Evolutionary conservation across 108 stramenopile species (phyloP), one percentile per base, ranked within the genome.

Genomic region (Fistulifera pelliculosa): DNA sequence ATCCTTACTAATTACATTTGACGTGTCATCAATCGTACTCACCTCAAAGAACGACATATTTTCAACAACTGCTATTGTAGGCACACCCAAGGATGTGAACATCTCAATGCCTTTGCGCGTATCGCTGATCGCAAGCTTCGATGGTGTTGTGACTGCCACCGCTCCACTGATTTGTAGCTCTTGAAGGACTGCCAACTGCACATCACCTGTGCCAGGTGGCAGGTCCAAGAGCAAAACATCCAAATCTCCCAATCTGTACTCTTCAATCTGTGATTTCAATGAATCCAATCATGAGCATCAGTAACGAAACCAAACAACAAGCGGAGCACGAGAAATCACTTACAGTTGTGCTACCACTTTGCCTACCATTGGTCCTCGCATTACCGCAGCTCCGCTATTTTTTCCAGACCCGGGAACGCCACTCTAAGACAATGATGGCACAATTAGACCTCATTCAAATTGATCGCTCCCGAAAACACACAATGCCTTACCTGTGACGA

Each of bases 181-280:
- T 76, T 99, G 98, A 25, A 93, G 93, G 13, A 98, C 80, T 43
- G 93, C 94, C 41, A 99, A 71, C 62, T 96, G 95, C 0, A 99
- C 94, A 69, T 99, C 99, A 0, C 99, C 99, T 3, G 98, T 99
- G 2, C 99, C 99, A 4, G 93, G 99, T 6, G 99, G 99, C 70
- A 99, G 61, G 65, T 99, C 99, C 14, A 99, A 65, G 3, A 99
- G 66, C 12, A 99, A 74, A 3, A 96, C 86, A 69, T 99, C 99
- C 38, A 99, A 69, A 27, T 94, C 79, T 18, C 99, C 98, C 99
- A 99, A 59, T 96, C 96, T 12, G 99, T 99, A 21, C 87, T 85
- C 50, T 89, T 80, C 19, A 96, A 54, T 41, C 66, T 68, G 5
- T 14, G 3, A n/a, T n/a, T n/a, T n/a, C n/a, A n/a, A n/a, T n/a